A percentile compares a stretch with the other conserved stretches of the same genome.
Conservation (phyloP, 345 rosid species). For the Clausena lansium region DNA sequence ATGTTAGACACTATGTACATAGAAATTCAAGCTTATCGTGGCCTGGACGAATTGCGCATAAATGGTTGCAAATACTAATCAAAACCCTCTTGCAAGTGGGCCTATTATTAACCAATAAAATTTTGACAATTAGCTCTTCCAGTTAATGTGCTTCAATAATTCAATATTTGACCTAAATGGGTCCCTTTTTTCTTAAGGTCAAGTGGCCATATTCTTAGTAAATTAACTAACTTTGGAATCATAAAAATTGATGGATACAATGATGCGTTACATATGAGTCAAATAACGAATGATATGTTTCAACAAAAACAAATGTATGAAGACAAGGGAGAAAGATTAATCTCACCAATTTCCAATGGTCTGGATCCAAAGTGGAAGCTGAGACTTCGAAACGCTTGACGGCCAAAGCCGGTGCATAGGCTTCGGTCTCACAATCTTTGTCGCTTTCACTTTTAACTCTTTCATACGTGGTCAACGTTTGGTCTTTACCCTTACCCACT, state of each 20-base stretch:
- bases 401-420: constrained; percentile 32
- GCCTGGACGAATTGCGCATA: constrained; percentile 24
- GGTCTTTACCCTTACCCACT: constrained; percentile 24
- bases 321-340: background rate
- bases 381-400: constrained; percentile 49
- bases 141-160: no score
- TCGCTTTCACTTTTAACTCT: constrained; percentile 34
- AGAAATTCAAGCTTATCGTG: background rate
- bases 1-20: background rate
- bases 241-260: background rate
- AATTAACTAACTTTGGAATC: background rate
- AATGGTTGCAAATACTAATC: background rate
- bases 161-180: background rate
- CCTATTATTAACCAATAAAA: background rate
- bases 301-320: background rate
- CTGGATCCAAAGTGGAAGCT: constrained; percentile 35
- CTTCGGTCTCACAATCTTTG: constrained; percentile 33
- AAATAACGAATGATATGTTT: background rate
- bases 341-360: constrained; percentile 66
- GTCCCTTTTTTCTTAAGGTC: background rate
- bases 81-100: background rate
- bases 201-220: background rate
- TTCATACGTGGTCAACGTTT: constrained; percentile 51
- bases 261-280: background rate
- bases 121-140: background rate